Evolutionary conservation across 2,329 filamentous ascomycete species (phyloP).

Genomic region (Arthrinium phaeospermum): DNA sequence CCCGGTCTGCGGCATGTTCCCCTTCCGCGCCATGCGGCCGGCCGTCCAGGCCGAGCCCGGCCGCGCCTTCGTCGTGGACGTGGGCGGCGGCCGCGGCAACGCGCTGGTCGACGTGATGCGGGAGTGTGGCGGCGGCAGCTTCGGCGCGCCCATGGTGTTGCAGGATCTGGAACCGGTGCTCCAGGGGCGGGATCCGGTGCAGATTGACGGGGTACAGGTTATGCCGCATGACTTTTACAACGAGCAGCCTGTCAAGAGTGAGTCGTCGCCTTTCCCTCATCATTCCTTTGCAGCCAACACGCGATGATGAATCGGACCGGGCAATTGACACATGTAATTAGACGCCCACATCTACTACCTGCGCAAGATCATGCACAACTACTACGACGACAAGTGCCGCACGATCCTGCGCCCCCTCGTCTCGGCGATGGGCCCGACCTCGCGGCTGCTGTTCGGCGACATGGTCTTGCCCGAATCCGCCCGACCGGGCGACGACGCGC

Average conservation of each 20-base stretch:
- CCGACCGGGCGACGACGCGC: background rate
- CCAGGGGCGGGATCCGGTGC: slow-evolving; percentile 29
- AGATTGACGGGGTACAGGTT: background rate
- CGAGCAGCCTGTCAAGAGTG: slow-evolving; percentile 18
- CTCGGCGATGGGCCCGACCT: slow-evolving; percentile 10
- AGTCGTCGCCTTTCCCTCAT: background rate
- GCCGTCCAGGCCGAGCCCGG: slow-evolving; percentile 37
- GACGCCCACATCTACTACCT: slow-evolving; percentile 17
- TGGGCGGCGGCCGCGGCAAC: slow-evolving; percentile 40
- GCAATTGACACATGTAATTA: background rate
- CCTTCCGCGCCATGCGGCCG: slow-evolving; percentile 37
- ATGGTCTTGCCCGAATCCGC: slow-evolving; percentile 10
- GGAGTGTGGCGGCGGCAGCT: slow-evolving; percentile 31
- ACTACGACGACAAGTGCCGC: slow-evolving; percentile 20
- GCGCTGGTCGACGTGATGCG: slow-evolving; percentile 38
- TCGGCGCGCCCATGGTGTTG: slow-evolving; percentile 37
- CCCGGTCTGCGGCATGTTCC: slow-evolving; percentile 44
- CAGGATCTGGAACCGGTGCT: slow-evolving; percentile 44
- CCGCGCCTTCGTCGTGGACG: slow-evolving; percentile 39
- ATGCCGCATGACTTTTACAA: slow-evolving; percentile 18
- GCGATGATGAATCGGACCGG: too few species aligned
- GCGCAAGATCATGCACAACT: slow-evolving; percentile 18
- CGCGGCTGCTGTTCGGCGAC: slow-evolving; percentile 11
- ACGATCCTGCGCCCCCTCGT: background rate
- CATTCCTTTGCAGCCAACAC: too few species aligned